Percentiles rank a stretch among this genome's conserved stretches.
Conservation (phyloP, 495 filamentous ascomycete genomes). For the Stereocaulon alpinum region DNA sequence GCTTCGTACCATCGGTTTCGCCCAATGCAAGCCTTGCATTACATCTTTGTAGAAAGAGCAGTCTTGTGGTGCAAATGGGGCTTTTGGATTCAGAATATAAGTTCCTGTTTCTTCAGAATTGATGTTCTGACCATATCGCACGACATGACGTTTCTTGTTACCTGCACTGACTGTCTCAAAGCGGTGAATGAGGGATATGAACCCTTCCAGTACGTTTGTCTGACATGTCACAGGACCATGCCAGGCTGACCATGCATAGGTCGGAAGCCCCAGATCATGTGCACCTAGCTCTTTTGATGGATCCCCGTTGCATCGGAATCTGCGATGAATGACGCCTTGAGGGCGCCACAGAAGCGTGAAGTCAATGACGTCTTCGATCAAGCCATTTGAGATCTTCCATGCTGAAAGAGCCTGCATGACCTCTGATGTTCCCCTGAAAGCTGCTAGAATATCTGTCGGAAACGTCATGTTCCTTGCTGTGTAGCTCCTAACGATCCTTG, state of each 20-base stretch:
- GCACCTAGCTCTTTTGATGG: background rate
- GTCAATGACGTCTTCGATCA: conserved; percentile 10
- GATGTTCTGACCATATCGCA: no score
- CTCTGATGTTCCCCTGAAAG: conserved; percentile 3
- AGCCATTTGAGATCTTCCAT: conserved; percentile 9
- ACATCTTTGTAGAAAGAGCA: background rate
- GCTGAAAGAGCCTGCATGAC: background rate
- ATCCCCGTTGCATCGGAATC: background rate
- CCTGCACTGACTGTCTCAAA: no score
- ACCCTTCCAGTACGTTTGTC: background rate
- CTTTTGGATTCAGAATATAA: background rate
- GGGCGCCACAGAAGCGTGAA: conserved; percentile 5
- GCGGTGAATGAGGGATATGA: background rate
- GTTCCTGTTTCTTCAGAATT: no score
- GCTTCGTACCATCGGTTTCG: background rate
- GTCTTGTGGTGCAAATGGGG: conserved; percentile 4
- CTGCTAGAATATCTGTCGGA: conserved; percentile 6
- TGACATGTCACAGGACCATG: conserved; percentile 1
- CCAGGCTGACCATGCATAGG: conserved; percentile 12
- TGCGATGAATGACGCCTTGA: background rate
- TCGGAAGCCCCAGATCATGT: conserved; percentile 1
- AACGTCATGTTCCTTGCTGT: conserved; percentile 4
- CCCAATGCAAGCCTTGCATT: background rate
- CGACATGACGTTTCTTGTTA: no score
- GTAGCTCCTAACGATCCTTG: conserved; percentile 1